These are phyloP conservation scores for Populus davidiana DNA, from an alignment of 345 rosid genomes.

Conservation along the genomic window DNA sequence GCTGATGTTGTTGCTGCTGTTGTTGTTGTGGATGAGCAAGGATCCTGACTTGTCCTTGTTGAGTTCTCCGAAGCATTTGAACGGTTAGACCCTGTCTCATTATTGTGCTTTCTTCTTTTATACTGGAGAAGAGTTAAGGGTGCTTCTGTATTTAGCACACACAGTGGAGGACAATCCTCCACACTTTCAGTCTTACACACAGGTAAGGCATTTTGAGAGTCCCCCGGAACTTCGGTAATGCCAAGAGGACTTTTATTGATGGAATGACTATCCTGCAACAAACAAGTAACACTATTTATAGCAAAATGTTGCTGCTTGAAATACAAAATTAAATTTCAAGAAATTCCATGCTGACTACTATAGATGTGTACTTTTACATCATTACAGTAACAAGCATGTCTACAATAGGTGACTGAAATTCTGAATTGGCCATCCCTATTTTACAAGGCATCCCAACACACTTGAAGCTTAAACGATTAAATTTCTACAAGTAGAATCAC, in stretches of 20 bases:
- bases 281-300: constrained; percentile 8
- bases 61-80: constrained; percentile 54
- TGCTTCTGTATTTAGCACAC: constrained; percentile 56
- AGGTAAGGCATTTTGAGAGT: constrained; percentile 24
- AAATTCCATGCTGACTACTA: no score
- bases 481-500: background rate
- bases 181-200: constrained; percentile 48
- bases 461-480: background rate
- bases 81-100: constrained; percentile 40
- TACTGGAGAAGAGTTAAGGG: constrained; percentile 62
- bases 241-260: constrained; percentile 15
- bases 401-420: no score
- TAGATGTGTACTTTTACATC: no score
- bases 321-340: background rate
- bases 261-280: constrained; percentile 38
- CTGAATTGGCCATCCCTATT: background rate
- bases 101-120: constrained; percentile 59
- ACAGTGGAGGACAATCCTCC: constrained; percentile 43
- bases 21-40: constrained; percentile 62
- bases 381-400: no score
- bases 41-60: constrained; percentile 55
- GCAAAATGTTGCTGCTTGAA: background rate
- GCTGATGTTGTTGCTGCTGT: constrained; percentile 45
- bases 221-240: constrained; percentile 38
- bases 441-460: background rate